Conservation (phyloP, 2,329 filamentous ascomycete genomes). For the Endocalyx cinctus region DNA sequence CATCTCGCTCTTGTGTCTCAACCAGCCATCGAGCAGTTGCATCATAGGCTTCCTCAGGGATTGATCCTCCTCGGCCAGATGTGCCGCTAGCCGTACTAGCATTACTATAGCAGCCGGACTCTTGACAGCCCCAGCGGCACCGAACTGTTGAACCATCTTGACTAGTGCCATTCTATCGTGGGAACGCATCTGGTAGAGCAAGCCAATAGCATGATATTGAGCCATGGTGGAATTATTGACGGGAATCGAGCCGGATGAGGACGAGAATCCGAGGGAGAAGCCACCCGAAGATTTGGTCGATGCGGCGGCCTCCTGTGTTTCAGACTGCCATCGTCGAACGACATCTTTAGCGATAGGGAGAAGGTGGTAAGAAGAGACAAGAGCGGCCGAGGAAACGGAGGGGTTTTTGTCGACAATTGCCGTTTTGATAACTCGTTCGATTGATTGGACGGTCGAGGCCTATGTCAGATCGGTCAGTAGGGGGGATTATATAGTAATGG, state of each 20-base stretch:
- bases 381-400: conserved; percentile 90
- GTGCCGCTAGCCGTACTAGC: conserved; percentile 86
- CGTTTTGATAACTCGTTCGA: conserved; percentile 97
- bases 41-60: conserved; percentile 94
- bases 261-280: conserved; percentile 89
- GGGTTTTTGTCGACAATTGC: conserved; percentile 99
- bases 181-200: conserved; percentile 95
- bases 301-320: conserved; percentile 93
- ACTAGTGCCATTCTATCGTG: conserved; percentile 98
- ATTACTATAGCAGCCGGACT: conserved; percentile 89
- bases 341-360: conserved; percentile 94
- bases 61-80: conserved; percentile 88
- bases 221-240: conserved; percentile 95
- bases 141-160: conserved; percentile 99
- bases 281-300: conserved; percentile 83
- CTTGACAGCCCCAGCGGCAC: conserved; percentile 85
- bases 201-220: conserved; percentile 96
- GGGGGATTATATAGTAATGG: neutral
- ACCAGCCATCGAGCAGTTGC: conserved; percentile 90
- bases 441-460: conserved; percentile 93
- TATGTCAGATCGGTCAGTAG: conserved; percentile 36
- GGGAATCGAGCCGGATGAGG: conserved; percentile 67
- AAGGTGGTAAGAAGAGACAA: conserved; percentile 96
- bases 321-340: conserved; percentile 95
- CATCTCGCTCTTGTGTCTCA: conserved; percentile 98